phyloP scores from a whole-genome alignment of 805 yeast genomes.

The baker's yeast (Saccharomyces cerevisiae) region DNA sequence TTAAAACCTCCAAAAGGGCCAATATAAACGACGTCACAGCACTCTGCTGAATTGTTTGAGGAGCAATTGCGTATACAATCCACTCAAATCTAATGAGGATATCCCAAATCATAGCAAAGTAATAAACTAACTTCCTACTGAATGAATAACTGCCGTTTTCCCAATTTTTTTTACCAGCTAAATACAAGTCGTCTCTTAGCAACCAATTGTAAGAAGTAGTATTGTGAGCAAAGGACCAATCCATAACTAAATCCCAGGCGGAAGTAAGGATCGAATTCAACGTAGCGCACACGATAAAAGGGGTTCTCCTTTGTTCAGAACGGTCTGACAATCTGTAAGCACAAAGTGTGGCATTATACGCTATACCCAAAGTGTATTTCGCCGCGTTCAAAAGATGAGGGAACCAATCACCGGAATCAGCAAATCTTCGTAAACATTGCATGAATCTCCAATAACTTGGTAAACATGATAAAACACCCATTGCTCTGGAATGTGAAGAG shows the following conservation, averaged over 20 bases:
- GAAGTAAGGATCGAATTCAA: constrained; percentile 63
- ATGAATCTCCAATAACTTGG: constrained; percentile 88
- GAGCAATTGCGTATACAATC: constrained; percentile 80
- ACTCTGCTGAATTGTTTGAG: constrained; percentile 72
- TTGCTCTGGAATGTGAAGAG: constrained; percentile 59
- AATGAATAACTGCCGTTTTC: constrained; percentile 25
- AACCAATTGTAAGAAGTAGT: constrained; percentile 43
- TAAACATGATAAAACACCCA: constrained; percentile 78
- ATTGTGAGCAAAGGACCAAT: constrained; percentile 78
- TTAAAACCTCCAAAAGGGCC: constrained; percentile 70
- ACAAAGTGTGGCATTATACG: constrained; percentile 67
- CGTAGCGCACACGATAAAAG: constrained; percentile 65
- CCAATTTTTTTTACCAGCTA: constrained; percentile 36
- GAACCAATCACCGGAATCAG: constrained; percentile 91
- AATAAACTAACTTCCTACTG: constrained; percentile 44
- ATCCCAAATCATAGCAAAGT: constrained; percentile 65
- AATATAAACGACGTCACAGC: constrained; percentile 78
- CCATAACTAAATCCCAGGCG: constrained; percentile 90
- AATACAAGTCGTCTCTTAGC: constrained; percentile 66
- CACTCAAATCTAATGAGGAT: constrained; percentile 78
- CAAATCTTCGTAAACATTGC: constrained; percentile 85
- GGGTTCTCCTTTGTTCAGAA: constrained; percentile 35
- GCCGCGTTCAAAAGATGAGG: constrained; percentile 88
- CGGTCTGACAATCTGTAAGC: constrained; percentile 49
- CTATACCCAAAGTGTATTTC: constrained; percentile 61